These are phyloP conservation scores for Colletotrichum sp. DNA, from an alignment of 2,329 filamentous ascomycete species.

Conservation along the genomic window DNA sequence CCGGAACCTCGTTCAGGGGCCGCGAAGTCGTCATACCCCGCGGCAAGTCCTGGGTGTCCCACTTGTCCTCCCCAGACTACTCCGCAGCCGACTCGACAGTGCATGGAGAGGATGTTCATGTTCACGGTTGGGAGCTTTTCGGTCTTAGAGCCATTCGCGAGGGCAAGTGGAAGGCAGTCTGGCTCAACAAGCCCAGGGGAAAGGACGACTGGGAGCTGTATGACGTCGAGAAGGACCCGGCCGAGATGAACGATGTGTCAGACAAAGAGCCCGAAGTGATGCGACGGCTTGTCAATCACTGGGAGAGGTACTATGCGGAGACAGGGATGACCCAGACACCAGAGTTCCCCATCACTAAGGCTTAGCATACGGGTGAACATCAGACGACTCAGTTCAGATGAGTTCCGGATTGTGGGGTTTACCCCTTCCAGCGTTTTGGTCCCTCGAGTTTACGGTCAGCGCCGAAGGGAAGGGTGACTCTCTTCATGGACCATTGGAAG, in stretches of 20 bases:
- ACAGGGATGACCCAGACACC: neutral
- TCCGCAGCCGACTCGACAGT: constrained; percentile 38
- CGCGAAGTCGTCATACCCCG: constrained; percentile 56
- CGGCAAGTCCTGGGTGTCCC: constrained; percentile 50
- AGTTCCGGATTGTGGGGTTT: neutral
- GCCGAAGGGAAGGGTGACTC: neutral
- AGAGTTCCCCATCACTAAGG: constrained; percentile 2
- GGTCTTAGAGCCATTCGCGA: constrained; percentile 56
- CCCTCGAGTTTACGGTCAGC: neutral
- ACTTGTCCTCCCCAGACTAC: constrained; percentile 29
- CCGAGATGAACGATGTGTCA: neutral
- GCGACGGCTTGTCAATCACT: neutral
- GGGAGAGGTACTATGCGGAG: neutral
- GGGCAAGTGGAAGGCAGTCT: constrained; percentile 63
- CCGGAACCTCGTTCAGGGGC: constrained; percentile 39
- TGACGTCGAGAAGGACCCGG: constrained; percentile 53
- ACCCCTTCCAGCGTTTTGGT: neutral
- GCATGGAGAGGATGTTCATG: constrained; percentile 51
- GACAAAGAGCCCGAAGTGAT: neutral
- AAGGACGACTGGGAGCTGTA: constrained; percentile 63
- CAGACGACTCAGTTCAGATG: neutral
- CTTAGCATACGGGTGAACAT: neutral
- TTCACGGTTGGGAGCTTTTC: constrained; percentile 61
- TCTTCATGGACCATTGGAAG: neutral
- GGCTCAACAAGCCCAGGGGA: constrained; percentile 54